Evolutionary conservation across 371 early-diverging fungal genomes (phyloP).

Genomic region (Apophysomyces elegans): DNA sequence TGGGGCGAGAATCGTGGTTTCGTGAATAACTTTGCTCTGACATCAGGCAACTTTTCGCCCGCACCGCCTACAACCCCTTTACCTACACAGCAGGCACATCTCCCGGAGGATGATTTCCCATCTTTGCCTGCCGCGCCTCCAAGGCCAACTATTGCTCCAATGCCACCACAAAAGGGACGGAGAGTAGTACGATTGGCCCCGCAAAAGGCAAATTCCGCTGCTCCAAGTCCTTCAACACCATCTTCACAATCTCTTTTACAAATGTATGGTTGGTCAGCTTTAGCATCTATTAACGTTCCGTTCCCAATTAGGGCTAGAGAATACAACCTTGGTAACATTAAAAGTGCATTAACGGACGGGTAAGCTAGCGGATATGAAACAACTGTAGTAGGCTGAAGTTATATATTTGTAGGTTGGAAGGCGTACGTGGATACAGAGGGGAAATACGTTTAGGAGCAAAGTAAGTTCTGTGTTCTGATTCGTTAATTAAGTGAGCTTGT

Average conservation of each 20-base stretch:
- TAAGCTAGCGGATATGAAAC: conserved; percentile 15
- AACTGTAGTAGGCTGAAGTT: neutral
- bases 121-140: conserved; percentile 20
- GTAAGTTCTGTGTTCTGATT: conserved; percentile 18
- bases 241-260: conserved; percentile 7
- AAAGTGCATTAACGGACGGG: conserved; percentile 29
- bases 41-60: neutral
- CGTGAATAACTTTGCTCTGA: conserved; percentile 22
- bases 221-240: neutral
- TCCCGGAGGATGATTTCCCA: conserved; percentile 32
- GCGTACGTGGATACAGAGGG: conserved; percentile 39
- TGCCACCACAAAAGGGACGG: conserved; percentile 4
- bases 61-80: neutral
- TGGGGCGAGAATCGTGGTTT: conserved; percentile 47
- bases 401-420: conserved; percentile 27
- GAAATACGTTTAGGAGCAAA: conserved; percentile 47
- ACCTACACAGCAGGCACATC: conserved; percentile 4
- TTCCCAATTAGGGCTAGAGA: conserved; percentile 26
- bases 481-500: neutral
- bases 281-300: neutral
- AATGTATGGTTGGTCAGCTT: conserved; percentile 11
- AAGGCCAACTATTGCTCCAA: conserved; percentile 17
- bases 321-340: conserved; percentile 46
- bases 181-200: conserved; percentile 27
- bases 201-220: conserved; percentile 19